Evolutionary conservation across 73 alveolate genomes (phyloP), one percentile per base, ranked within the genome.

Genomic region (Tetrahymena malaccensis): DNA sequence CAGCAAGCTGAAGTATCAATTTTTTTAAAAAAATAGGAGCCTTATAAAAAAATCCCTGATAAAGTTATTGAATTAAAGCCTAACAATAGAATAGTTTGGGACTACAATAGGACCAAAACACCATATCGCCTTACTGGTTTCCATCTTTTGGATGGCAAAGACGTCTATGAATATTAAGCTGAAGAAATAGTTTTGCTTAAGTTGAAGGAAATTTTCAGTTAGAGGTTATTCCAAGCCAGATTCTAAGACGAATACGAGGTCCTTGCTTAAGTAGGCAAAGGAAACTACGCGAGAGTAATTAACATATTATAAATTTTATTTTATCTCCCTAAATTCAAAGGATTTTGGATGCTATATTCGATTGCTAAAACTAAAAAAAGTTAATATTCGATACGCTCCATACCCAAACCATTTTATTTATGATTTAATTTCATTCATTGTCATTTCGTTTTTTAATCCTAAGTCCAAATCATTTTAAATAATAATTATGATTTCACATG

Each of bases 281-380:
- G 89, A 70, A 70, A 70, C 89, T 70, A 70, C 89, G 89, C 89
- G 89, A 70, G 89, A 70, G 89, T 70, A 70, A 70, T 70, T 70
- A 25, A 34, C 89, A 27, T 27, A 70, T 70, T 9, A 70, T 70
- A 70, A 19, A 27, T 70, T 70, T 70, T 70, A 43, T 70, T 70
- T 70, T 70, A 70, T 70, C 89, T 70, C 89, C 89, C 37, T 70
- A n/a, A 70, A 70, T 70, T 70, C 89, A n/a, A 31, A 70, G 89
- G 89, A 70, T 27, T 70, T 70, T 22, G 89, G 89, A 70, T 70
- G 89, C 37, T 9, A 27, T 70, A 10, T 70, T 70, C 37, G 22
- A 50, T 50, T 50, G 6, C 83, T 21, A 50, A 50, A 50, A 3
- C 27, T 50, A 50, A 15, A 50, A 50, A 50, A 50, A 50, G 83